Conservation (phyloP, 1,139 yeast species). For the Petasospora fabianii region DNA sequence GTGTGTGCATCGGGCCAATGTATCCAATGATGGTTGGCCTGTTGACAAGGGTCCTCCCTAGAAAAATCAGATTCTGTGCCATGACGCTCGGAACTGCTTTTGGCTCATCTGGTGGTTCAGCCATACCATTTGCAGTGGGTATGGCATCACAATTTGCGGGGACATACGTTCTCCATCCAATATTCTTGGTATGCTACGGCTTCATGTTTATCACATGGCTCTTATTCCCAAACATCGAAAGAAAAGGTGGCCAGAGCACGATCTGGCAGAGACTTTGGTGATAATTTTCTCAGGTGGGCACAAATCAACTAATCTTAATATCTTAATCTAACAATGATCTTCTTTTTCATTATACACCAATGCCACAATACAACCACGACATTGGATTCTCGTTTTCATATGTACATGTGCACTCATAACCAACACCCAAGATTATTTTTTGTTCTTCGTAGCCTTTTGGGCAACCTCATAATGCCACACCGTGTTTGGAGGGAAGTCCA, state of each 20-base stretch:
- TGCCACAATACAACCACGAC: too few relatives aligned
- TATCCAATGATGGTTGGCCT: conserved; percentile 52
- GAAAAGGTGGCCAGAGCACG: conserved; percentile 22
- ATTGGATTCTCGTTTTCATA: too few relatives aligned
- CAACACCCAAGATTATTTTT: conserved; percentile 4
- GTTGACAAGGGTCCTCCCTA: conserved; percentile 45
- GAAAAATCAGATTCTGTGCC: conserved; percentile 51
- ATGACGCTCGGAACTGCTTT: conserved; percentile 55
- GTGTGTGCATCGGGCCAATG: conserved; percentile 50
- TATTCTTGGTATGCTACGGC: conserved; percentile 40
- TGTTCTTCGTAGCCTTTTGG: conserved; percentile 7
- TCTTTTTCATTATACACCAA: background rate
- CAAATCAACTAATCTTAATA: too few relatives aligned
- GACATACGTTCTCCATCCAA: conserved; percentile 54
- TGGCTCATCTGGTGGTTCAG: conserved; percentile 60
- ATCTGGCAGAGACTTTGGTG: conserved; percentile 25
- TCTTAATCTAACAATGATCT: background rate
- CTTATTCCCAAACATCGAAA: conserved; percentile 40
- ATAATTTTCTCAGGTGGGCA: too few relatives aligned
- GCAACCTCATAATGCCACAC: conserved; percentile 66
- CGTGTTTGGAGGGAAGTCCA: conserved; percentile 84
- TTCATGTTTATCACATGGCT: conserved; percentile 43
- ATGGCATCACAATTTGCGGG: conserved; percentile 47
- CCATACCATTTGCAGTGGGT: conserved; percentile 55
- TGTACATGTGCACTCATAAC: conserved; percentile 5